Percentiles rank a stretch among this genome's conserved stretches.
Conservation (phyloP, 768 basidiomycete genomes). For the Infundibulicybe gibba region DNA sequence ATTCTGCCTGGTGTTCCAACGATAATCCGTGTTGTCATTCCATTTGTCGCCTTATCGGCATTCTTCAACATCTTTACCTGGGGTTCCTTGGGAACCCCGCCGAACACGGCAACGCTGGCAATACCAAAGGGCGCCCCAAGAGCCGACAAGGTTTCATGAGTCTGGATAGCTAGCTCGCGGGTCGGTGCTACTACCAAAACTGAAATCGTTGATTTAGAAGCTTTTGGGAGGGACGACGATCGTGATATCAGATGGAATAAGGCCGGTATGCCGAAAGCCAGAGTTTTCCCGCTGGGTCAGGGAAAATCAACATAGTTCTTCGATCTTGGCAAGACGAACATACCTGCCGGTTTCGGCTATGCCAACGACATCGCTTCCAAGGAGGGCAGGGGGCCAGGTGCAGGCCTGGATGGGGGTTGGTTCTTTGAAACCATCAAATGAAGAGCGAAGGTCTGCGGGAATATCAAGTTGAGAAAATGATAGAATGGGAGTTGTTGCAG, state of each 20-base stretch:
- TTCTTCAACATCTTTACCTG: conserved; percentile 72
- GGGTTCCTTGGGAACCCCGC: conserved; percentile 88
- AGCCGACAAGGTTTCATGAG: conserved; percentile 74
- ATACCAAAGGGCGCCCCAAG: conserved; percentile 76
- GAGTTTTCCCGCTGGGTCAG: conserved; percentile 79
- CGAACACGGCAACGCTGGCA: conserved; percentile 84
- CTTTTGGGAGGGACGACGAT: conserved; percentile 23
- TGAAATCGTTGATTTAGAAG: conserved; percentile 36
- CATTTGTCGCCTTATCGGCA: conserved; percentile 43
- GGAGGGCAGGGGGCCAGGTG: conserved; percentile 86
- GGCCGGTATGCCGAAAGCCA: conserved; percentile 94
- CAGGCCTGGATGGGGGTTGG: conserved; percentile 97
- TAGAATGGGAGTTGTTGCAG: conserved; percentile 59
- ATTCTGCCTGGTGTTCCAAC: conserved; percentile 96
- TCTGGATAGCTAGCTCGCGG: conserved; percentile 94
- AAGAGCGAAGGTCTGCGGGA: conserved; percentile 53
- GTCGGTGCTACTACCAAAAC: conserved; percentile 91
- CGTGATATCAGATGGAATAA: conserved; percentile 58
- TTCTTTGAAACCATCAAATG: conserved; percentile 71
- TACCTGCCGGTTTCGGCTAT: conserved; percentile 95
- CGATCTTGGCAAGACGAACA: conserved; percentile 5
- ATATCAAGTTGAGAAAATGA: conserved; percentile 73
- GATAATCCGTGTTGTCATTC: conserved; percentile 64
- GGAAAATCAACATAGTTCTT: conserved; percentile 1
- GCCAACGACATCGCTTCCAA: conserved; percentile 85